Evolutionary conservation across 768 basidiomycete species (phyloP).

Genomic region (Cystofilobasidium ferigula): DNA sequence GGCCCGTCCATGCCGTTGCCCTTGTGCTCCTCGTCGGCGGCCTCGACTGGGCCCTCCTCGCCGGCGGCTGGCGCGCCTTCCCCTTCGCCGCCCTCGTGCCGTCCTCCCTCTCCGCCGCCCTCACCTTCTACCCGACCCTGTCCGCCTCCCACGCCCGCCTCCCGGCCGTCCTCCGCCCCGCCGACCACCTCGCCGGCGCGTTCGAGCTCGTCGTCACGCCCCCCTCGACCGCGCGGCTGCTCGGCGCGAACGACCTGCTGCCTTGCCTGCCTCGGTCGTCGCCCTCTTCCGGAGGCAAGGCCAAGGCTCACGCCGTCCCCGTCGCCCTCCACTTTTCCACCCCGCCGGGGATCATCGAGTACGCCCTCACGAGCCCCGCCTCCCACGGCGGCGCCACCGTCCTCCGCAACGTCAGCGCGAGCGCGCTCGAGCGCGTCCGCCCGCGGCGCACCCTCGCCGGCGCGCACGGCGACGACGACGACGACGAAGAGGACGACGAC

Average conservation of each 20-base stretch:
- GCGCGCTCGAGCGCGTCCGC: conserved; percentile 29
- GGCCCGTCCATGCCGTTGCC: conserved; percentile 11
- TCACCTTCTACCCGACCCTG: conserved; percentile 30
- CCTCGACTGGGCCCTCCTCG: conserved; percentile 37
- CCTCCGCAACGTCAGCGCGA: conserved; percentile 23
- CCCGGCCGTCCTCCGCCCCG: conserved; percentile 34
- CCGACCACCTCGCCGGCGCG: conserved; percentile 49
- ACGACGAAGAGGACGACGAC: conserved; percentile 29
- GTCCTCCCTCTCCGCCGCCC: conserved; percentile 17
- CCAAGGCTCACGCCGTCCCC: conserved; percentile 43
- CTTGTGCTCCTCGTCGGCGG: conserved; percentile 27
- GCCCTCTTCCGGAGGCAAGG: no score
- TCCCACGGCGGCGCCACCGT: conserved; percentile 28
- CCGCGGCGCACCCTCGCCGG: conserved; percentile 25
- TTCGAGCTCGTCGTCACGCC: conserved; percentile 88
- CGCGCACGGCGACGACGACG: conserved; percentile 27
- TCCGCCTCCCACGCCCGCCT: conserved; percentile 33
- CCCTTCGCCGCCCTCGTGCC: neutral
- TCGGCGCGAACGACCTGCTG: conserved; percentile 65
- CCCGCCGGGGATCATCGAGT: conserved; percentile 73
- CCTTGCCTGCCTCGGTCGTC: conserved; percentile 39
- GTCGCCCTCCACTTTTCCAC: conserved; percentile 72
- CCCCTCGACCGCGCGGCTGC: conserved; percentile 72
- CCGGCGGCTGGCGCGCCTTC: conserved; percentile 16
- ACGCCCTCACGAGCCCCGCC: conserved; percentile 59